Conservation (phyloP, 257 asterid genomes). For the Buddleja alternifolia region DNA sequence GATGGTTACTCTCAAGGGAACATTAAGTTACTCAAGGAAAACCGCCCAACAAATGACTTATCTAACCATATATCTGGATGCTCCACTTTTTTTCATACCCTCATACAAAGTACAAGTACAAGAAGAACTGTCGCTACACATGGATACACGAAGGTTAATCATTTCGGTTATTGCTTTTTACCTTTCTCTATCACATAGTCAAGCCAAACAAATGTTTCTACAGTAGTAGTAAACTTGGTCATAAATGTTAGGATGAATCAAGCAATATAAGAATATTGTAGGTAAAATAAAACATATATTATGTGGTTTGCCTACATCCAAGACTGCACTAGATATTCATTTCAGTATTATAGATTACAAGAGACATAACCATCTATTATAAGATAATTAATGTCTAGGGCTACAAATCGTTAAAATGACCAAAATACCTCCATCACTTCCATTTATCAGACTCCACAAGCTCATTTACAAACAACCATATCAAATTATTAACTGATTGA, state of each 20-base stretch:
- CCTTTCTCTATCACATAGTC: constrained; percentile 10
- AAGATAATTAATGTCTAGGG: no score
- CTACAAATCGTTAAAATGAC: no score
- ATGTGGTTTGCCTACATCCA: no score
- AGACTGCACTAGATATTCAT: no score
- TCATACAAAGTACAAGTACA: not conserved
- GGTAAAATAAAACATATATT: no score
- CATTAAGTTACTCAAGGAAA: constrained; percentile 4
- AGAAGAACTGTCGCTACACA: not conserved
- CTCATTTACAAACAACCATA: not conserved
- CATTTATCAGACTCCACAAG: no score
- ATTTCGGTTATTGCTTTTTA: not conserved
- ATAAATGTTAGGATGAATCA: no score
- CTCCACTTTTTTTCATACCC: not conserved
- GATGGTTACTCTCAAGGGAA: not conserved
- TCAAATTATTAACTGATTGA: not conserved
- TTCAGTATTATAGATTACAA: no score
- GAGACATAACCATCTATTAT: no score
- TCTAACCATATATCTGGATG: constrained; percentile 6
- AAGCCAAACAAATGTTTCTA: constrained; percentile 13
- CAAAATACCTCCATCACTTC: no score
- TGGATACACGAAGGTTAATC: constrained; percentile 1
- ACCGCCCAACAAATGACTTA: not conserved
- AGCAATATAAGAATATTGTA: no score
- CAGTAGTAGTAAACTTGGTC: not conserved